A percentile compares a stretch with the other conserved stretches of the same genome.
Conservation (phyloP, 164 flowering plant species). For the Aristolochia californica region DNA sequence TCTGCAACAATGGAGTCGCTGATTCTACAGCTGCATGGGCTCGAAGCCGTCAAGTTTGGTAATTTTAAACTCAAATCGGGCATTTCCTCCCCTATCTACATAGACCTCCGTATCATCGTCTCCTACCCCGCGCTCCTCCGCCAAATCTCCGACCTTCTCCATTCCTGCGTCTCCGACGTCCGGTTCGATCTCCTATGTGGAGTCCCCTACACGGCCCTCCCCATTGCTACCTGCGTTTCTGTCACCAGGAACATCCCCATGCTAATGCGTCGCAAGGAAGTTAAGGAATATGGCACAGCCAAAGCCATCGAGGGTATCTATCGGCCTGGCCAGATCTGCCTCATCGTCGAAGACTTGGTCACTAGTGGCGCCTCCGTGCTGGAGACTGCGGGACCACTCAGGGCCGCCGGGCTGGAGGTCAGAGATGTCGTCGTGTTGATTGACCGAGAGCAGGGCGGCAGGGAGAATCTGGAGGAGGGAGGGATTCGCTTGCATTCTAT, state of each 20-base stretch:
- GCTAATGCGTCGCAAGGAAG: slow-evolving; percentile 92
- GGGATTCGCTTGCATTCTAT: slow-evolving; percentile 70
- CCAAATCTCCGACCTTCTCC: slow-evolving; percentile 52
- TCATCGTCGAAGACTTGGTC: slow-evolving; percentile 78
- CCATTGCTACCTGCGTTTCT: slow-evolving; percentile 82
- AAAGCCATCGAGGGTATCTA: slow-evolving; percentile 75
- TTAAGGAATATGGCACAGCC: slow-evolving; percentile 77
- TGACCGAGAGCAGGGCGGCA: slow-evolving; percentile 90
- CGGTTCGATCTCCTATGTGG: slow-evolving; percentile 69
- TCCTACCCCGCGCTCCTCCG: slow-evolving; percentile 83
- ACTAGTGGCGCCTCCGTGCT: slow-evolving; percentile 92
- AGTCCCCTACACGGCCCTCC: slow-evolving; percentile 95
- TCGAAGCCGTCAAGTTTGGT: slow-evolving; percentile 90
- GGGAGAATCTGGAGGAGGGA: slow-evolving; percentile 65
- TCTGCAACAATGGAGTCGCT: slow-evolving; percentile 46
- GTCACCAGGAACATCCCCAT: slow-evolving; percentile 50
- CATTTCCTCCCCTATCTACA: slow-evolving; percentile 83
- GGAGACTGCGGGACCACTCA: slow-evolving; percentile 80
- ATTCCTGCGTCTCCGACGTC: slow-evolving; percentile 37
- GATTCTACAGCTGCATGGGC: slow-evolving; percentile 70
- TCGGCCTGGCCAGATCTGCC: slow-evolving; percentile 32
- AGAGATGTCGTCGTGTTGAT: slow-evolving; percentile 84
- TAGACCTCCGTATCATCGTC: slow-evolving; percentile 91
- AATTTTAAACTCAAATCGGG: slow-evolving; percentile 91
- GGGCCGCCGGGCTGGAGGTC: slow-evolving; percentile 61